Percentiles rank a stretch among this genome's conserved stretches.
Conservation (phyloP, 2,329 filamentous ascomycete genomes). For the Dactylella cylindrospora region DNA sequence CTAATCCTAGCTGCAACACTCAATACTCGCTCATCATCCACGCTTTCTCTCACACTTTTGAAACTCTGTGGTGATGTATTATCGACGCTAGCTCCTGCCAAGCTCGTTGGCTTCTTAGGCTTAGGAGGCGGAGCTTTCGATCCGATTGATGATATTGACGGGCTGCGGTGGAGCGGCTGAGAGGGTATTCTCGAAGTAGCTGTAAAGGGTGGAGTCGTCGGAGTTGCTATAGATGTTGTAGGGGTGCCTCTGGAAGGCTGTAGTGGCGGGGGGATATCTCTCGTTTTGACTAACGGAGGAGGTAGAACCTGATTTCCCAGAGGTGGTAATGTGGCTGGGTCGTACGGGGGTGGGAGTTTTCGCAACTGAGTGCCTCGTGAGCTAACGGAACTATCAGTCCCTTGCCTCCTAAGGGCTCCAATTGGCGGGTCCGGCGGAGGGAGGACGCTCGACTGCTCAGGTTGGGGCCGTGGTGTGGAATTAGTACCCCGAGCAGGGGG, state of each 20-base stretch:
- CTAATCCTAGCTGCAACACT: slow-evolving; percentile 31
- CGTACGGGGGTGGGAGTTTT: slow-evolving; percentile 59
- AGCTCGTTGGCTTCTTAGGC: slow-evolving; percentile 30
- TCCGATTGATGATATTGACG: slow-evolving; percentile 12
- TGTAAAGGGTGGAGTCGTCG: slow-evolving; percentile 46
- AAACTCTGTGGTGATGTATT: slow-evolving; percentile 36
- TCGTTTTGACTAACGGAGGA: slow-evolving; percentile 45
- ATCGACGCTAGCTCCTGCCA: slow-evolving; percentile 6
- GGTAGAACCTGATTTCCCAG: slow-evolving; percentile 55
- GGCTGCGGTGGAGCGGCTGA: slow-evolving; percentile 27
- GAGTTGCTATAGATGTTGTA: slow-evolving; percentile 43
- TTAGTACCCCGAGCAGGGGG: slow-evolving; percentile 21
- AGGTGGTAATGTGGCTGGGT: slow-evolving; percentile 56
- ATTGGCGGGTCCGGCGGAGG: slow-evolving; percentile 61
- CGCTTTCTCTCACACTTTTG: slow-evolving; percentile 17
- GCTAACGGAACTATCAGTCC: slow-evolving; percentile 48
- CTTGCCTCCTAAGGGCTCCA: slow-evolving; percentile 54
- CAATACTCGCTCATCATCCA: slow-evolving; percentile 20
- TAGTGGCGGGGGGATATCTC: slow-evolving; percentile 55
- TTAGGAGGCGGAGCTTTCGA: slow-evolving; percentile 18
- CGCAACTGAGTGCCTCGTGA: slow-evolving; percentile 55
- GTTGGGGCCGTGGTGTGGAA: slow-evolving; percentile 59
- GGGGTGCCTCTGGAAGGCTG: slow-evolving; percentile 50
- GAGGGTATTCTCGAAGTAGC: slow-evolving; percentile 53
- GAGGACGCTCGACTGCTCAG: slow-evolving; percentile 55